Percentiles rank a stretch among this genome's conserved stretches.
Evolutionary conservation across 2,329 filamentous ascomycete genomes (phyloP).

Genomic region (Fusarium gaditjirri): DNA sequence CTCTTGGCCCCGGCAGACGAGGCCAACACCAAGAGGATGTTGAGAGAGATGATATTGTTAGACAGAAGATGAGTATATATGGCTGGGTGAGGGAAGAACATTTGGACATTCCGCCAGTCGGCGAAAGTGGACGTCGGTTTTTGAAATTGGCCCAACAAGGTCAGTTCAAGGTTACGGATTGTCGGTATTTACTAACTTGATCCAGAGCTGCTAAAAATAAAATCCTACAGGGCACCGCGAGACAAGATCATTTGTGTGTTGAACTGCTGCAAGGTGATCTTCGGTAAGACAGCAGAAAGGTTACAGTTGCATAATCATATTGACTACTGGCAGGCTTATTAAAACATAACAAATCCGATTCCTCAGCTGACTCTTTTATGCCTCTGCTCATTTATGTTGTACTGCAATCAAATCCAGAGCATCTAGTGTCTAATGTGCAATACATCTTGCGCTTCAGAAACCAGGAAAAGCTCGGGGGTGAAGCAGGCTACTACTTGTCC

Average conservation of each 20-base stretch:
- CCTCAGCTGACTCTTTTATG: slow-evolving; percentile 96
- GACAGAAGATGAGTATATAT: slow-evolving; percentile 97
- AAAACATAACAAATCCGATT: slow-evolving; percentile 91
- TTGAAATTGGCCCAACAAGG: slow-evolving; percentile 89
- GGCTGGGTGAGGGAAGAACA: slow-evolving; percentile 94
- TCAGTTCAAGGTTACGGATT: slow-evolving; percentile 47
- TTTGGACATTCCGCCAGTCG: slow-evolving; percentile 87
- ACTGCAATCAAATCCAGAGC: slow-evolving; percentile 91
- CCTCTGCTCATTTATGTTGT: slow-evolving; percentile 96
- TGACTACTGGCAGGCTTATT: slow-evolving; percentile 72
- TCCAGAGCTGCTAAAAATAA: slow-evolving; percentile 91
- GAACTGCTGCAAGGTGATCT: slow-evolving; percentile 99
- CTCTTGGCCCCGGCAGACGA: slow-evolving; percentile 81
- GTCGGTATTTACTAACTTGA: slow-evolving; percentile 28
- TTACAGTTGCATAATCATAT: neutral
- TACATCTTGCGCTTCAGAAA: slow-evolving; percentile 98
- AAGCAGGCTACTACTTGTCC: slow-evolving; percentile 97
- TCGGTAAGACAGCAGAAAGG: slow-evolving; percentile 65
- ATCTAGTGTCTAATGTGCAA: slow-evolving; percentile 96
- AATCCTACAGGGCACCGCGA: slow-evolving; percentile 93
- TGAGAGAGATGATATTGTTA: slow-evolving; percentile 92
- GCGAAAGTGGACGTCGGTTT: slow-evolving; percentile 88
- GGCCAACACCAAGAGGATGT: slow-evolving; percentile 99
- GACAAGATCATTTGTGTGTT: slow-evolving; percentile 99
- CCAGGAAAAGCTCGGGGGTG: slow-evolving; percentile 96